Base-by-base conservation (phyloP, 345 rosid genomes). In the Aquilaria malaccensis region DNA sequence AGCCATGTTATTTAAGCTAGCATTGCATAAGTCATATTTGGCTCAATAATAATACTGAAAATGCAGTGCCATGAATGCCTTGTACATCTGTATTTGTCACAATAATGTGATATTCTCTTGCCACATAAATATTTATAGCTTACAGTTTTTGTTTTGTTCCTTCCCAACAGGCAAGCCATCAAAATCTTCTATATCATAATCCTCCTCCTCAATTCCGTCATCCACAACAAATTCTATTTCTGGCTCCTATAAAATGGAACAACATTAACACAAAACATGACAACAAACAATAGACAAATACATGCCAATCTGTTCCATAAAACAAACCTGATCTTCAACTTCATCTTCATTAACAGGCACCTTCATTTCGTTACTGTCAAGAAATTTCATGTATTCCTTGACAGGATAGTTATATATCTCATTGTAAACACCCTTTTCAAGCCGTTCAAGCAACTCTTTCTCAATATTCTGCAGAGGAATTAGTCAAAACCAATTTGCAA, bases 131-230 rank as follows among this genome's bases (percentile, higher is more conserved):
- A 9, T 37, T 37, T 9, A 37, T 37, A 37, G 43, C 43, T 37
- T 37, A 37, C 43, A 37, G 7, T 37, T 37, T 9, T 37, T 37
- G 7, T 9, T 9, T 37, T 37, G 43, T 9, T 22, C 22, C 22
- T 22, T 22, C 22, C 22, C 22, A 22, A 78, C 58, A 50, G 74
- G 78, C 60, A 76, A 48, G 56, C 77, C 79, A 68, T 58, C 79
- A 61, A 82, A 81, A 73, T 93, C 96, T 87, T 93, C 98, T 33
- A 94, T 94, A 61, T 94, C 99, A 13, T 87, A 86, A 68, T 87
- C 91, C 69, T 89, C 98, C 60, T 79, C 92, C 65, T 84, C 96
- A 30, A 89, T 84, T 50, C 80, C 97, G 51, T 85, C 87, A 61
- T 73, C 90, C 76, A 89, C 96, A 59, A 94, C 91, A 69, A 79